Base-by-base conservation (phyloP, 2,329 filamentous ascomycete genomes). In the Plenodomus biglobosus region DNA sequence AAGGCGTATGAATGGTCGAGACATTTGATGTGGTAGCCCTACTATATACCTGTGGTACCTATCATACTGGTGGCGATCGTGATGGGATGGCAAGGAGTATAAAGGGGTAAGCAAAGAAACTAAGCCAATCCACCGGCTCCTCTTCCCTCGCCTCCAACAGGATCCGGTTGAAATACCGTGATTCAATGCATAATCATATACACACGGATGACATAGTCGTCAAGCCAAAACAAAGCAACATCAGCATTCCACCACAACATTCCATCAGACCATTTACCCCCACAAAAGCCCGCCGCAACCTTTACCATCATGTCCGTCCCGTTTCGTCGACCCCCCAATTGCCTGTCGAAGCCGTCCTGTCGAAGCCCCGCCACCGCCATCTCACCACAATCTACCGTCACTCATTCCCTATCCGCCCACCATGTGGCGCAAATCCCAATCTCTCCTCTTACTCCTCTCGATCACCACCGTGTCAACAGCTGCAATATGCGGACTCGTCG, bases 401-500 rank as follows among this genome's bases (percentile, higher is more conserved):
- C n/a, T n/a, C n/a, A n/a, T n/a, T n/a, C n/a, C n/a, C n/a, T n/a
- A n/a, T n/a, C n/a, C n/a, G n/a, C n/a, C n/a, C n/a, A n/a, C n/a
- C n/a, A n/a, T n/a, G n/a, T n/a, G n/a, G n/a, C n/a, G n/a, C n/a
- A n/a, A n/a, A n/a, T 24, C 10, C 22, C 22, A 5, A 24, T 5
- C 35, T 16, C 8, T 37, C 13, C 16, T 37, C 13, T 18, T 18
- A 4, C 13, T 18, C 8, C 18, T 37, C 35, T n/a, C n/a, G n/a
- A 20, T 18, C 18, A 18, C 35, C 16, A 18, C 18, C 18, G 13
- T 17, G 8, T 20, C 35, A 5, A 13, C 35, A 20, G 35, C 35
- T 3, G 19, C 35, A 18, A 42, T 56, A 18, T 64, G 57, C 45
- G 55, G 53, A 3, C 22, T 40, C 2, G 16, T 50, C 19, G 59